These are phyloP conservation scores for Paracoccidioides lutzii DNA, from an alignment of 2,329 filamentous ascomycete species.

Conservation along the genomic window DNA sequence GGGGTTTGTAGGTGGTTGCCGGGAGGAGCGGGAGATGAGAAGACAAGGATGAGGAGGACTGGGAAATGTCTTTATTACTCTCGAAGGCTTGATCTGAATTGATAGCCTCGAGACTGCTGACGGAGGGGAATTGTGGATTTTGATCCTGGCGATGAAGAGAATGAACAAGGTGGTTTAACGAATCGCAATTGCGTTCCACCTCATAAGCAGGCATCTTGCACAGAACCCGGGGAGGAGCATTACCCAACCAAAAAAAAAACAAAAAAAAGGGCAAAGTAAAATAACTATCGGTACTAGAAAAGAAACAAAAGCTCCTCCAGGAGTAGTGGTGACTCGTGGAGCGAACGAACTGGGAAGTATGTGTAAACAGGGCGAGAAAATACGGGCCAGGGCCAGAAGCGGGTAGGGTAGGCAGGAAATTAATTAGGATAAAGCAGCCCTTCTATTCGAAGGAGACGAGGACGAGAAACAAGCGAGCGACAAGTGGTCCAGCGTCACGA, in stretches of 20 bases:
- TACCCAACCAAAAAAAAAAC: constrained; percentile 14
- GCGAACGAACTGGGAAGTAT: neutral
- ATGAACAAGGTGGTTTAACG: constrained; percentile 15
- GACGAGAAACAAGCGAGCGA: neutral
- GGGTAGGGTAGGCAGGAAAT: neutral
- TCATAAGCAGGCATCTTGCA: constrained; percentile 28
- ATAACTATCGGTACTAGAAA: neutral
- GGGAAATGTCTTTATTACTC: constrained; percentile 14
- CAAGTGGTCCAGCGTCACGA: constrained; percentile 1
- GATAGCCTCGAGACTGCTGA: constrained; percentile 19
- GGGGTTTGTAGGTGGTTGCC: constrained; percentile 18
- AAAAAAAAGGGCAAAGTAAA: constrained; percentile 6
- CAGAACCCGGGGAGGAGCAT: constrained; percentile 20
- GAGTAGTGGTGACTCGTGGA: neutral
- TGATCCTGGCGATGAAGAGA: constrained; percentile 8
- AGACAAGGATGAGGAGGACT: constrained; percentile 16
- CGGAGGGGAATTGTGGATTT: constrained; percentile 19
- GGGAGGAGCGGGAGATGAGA: constrained; percentile 14
- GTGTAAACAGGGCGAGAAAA: neutral
- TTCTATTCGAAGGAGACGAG: neutral
- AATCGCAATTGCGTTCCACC: constrained; percentile 28
- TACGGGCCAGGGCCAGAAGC: neutral
- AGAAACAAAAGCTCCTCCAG: neutral
- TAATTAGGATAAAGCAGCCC: neutral
- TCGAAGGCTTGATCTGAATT: constrained; percentile 13